These are phyloP conservation scores for Exsudoporus floridanus DNA, from an alignment of 1,284 basidiomycete species.

Conservation along the genomic window DNA sequence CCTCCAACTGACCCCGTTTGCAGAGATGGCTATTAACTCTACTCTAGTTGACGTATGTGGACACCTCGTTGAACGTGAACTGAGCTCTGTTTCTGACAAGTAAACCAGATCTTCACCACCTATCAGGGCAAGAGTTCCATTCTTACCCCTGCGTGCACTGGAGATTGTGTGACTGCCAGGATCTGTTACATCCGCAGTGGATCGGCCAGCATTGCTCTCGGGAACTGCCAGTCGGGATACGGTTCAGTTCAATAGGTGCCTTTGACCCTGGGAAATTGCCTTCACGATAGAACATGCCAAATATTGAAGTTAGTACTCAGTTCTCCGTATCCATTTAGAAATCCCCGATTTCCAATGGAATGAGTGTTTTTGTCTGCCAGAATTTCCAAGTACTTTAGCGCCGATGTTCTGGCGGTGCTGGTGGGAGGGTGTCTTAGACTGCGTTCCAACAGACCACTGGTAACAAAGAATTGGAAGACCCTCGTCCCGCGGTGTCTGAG, in stretches of 20 bases:
- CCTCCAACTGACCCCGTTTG: not conserved
- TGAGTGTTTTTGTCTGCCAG: not conserved
- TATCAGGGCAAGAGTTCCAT: slow-evolving; percentile 72
- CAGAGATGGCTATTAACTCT: slow-evolving; percentile 63
- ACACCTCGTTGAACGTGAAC: not conserved
- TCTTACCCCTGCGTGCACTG: slow-evolving; percentile 54
- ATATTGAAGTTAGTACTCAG: not conserved
- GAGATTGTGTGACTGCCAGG: slow-evolving; percentile 62
- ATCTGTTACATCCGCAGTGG: slow-evolving; percentile 82
- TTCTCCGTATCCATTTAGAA: not conserved
- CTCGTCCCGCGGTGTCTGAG: not conserved
- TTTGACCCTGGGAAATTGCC: not conserved
- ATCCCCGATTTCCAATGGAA: not conserved
- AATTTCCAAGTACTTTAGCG: not conserved
- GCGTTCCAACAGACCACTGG: not conserved
- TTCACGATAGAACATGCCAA: not conserved
- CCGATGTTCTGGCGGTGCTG: too few species aligned
- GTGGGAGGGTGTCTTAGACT: not conserved
- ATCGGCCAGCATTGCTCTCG: slow-evolving; percentile 53
- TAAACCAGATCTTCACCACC: slow-evolving; percentile 58
- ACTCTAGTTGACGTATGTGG: slow-evolving; percentile 56
- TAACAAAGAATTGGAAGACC: not conserved
- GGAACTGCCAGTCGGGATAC: slow-evolving; percentile 62
- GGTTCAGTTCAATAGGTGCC: slow-evolving; percentile 59
- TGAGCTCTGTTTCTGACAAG: slow-evolving; percentile 11